Conservation (phyloP, 2,329 filamentous ascomycete genomes). For the Claviceps pusilla region DNA sequence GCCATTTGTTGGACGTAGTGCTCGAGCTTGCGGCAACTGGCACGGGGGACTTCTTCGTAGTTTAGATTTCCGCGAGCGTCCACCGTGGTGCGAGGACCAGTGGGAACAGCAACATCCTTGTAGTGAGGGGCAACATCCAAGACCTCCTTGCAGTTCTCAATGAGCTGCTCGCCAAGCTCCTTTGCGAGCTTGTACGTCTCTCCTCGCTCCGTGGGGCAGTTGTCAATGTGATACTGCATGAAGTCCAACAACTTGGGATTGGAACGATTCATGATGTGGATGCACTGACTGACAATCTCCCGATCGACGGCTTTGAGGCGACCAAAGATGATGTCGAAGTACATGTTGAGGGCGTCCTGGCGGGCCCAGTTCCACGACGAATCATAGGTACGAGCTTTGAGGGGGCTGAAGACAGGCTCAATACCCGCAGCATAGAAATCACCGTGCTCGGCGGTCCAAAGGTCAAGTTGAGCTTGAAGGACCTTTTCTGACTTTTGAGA, state of each 20-base stretch:
- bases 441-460: conserved; percentile 91
- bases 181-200: conserved; percentile 98
- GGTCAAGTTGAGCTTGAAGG: conserved; percentile 81
- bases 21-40: conserved; percentile 89
- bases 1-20: conserved; percentile 99
- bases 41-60: conserved; percentile 74
- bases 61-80: conserved; percentile 84
- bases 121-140: conserved; percentile 71
- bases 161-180: conserved; percentile 79
- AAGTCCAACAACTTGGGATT: conserved; percentile 93
- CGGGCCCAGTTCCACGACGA: conserved; percentile 99
- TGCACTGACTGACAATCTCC: conserved; percentile 96
- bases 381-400: conserved; percentile 93
- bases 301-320: conserved; percentile 84
- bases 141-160: conserved; percentile 94
- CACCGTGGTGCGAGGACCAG: conserved; percentile 81
- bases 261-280: conserved; percentile 97
- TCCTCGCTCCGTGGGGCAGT: conserved; percentile 89
- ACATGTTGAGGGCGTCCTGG: conserved; percentile 95
- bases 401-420: conserved; percentile 78
- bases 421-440: conserved; percentile 94
- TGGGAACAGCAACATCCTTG: conserved; percentile 89
- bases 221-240: conserved; percentile 99
- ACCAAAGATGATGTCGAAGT: conserved; percentile 97
- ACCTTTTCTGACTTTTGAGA: conserved; percentile 75